Conservation (phyloP, 768 basidiomycete species). For the Boletus speciosus region DNA sequence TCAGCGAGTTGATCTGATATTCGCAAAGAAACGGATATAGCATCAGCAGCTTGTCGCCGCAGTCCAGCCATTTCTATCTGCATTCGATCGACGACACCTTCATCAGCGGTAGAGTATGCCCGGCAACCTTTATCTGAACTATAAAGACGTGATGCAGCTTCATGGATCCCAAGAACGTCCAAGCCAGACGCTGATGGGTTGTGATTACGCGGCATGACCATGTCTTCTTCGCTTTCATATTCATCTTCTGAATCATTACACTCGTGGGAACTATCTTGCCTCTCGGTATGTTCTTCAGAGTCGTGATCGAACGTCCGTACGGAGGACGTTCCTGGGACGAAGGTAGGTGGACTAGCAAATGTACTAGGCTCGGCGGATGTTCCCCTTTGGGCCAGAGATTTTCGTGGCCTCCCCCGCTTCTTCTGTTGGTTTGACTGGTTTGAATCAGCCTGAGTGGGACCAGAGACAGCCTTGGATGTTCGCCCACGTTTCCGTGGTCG, state of each 20-base stretch:
- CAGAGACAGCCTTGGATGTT: conserved; percentile 43
- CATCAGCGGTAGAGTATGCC: conserved; percentile 32
- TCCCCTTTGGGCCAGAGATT: conserved; percentile 18
- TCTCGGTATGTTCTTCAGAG: conserved; percentile 40
- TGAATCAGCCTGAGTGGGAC: conserved; percentile 11
- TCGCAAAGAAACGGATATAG: conserved; percentile 58
- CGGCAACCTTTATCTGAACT: conserved; percentile 31
- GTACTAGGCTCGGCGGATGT: conserved; percentile 13
- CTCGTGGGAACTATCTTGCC: conserved; percentile 36
- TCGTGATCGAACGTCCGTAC: conserved; percentile 29
- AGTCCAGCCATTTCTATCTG: conserved; percentile 62
- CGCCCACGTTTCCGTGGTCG: conserved; percentile 78
- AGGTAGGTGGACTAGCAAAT: conserved; percentile 14
- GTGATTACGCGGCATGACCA: conserved; percentile 44
- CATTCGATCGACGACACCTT: conserved; percentile 55
- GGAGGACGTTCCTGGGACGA: conserved; percentile 26
- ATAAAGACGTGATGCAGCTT: conserved; percentile 41
- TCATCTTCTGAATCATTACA: conserved; percentile 47
- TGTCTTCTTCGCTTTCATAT: conserved; percentile 69
- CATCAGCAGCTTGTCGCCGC: conserved; percentile 65
- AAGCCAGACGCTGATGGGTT: conserved; percentile 39
- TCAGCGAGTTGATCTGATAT: conserved; percentile 70
- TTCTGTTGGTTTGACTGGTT: conserved; percentile 24
- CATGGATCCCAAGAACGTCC: conserved; percentile 33
- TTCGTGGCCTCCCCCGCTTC: conserved; percentile 42